Evolutionary conservation across 306 rosid species (phyloP).

Genomic region (Echinosophora koreensis): DNA sequence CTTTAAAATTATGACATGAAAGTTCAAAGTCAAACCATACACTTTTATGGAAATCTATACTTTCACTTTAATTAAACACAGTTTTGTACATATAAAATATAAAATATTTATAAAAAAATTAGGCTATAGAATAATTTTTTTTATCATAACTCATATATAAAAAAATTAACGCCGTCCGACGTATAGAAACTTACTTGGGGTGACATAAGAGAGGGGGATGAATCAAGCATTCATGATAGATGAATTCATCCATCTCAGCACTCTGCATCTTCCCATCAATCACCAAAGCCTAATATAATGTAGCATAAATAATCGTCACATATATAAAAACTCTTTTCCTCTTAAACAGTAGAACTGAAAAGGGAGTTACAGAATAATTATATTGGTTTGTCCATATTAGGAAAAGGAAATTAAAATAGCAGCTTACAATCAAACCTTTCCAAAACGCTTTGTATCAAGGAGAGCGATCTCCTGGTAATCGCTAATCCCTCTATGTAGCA

Average conservation of each 20-base stretch:
- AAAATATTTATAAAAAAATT: too few relatives aligned
- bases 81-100: too few relatives aligned
- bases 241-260: slow-evolving; percentile 86
- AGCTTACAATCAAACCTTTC: slow-evolving; percentile 75
- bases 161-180: not conserved
- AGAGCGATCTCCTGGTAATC: slow-evolving; percentile 84
- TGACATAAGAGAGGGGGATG: slow-evolving; percentile 88
- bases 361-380: not conserved
- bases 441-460: slow-evolving; percentile 85
- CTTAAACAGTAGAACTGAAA: not conserved
- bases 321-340: not conserved
- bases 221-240: slow-evolving; percentile 93
- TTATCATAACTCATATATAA: too few relatives aligned
- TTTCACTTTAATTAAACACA: too few relatives aligned
- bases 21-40: too few relatives aligned
- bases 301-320: slow-evolving; percentile 4
- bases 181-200: slow-evolving; percentile 63
- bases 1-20: too few relatives aligned
- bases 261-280: slow-evolving; percentile 98
- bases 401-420: not conserved
- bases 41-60: too few relatives aligned
- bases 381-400: not conserved
- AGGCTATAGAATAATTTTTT: too few relatives aligned
- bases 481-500: slow-evolving; percentile 77
- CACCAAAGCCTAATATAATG: slow-evolving; percentile 69